Percentiles rank a stretch among this genome's conserved stretches.
Evolutionary conservation across 257 asterid species (phyloP).

Genomic region (Nicotiana knightiana): DNA sequence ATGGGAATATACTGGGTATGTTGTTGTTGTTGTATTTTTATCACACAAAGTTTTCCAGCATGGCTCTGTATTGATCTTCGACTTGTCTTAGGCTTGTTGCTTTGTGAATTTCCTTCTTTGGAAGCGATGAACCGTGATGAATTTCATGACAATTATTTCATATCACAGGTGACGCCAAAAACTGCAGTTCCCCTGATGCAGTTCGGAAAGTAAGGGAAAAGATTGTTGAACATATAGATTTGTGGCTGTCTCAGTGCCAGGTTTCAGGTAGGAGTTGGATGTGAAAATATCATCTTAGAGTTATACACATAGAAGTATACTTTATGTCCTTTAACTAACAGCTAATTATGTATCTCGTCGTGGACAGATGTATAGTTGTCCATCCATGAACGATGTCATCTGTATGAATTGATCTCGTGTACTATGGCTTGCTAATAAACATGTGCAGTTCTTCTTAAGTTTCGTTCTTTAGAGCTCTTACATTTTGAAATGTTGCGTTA

Average conservation of each 20-base stretch:
- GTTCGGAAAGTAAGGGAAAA: conserved; percentile 71
- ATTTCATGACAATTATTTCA: neutral
- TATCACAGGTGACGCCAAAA: conserved; percentile 58
- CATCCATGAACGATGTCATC: conserved; percentile 2
- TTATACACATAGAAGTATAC: neutral
- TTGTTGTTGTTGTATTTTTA: no score
- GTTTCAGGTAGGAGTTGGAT: conserved; percentile 44
- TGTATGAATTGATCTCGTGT: conserved; percentile 2
- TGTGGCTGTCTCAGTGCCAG: conserved; percentile 82
- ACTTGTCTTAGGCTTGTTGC: neutral
- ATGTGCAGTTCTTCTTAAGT: neutral
- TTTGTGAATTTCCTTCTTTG: neutral
- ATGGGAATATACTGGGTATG: no score
- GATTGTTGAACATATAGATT: conserved; percentile 54
- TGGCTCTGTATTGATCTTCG: neutral
- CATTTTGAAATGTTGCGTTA: neutral
- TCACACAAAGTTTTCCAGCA: neutral
- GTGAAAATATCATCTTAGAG: conserved; percentile 15
- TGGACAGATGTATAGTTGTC: conserved; percentile 13
- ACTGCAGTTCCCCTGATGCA: conserved; percentile 74
- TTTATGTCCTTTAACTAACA: neutral
- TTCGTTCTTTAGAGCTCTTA: neutral
- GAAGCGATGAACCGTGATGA: neutral
- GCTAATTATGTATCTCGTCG: neutral
- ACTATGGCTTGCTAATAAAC: neutral